Conservation (phyloP, 495 filamentous ascomycete genomes). For the Penicillium verhagenii region DNA sequence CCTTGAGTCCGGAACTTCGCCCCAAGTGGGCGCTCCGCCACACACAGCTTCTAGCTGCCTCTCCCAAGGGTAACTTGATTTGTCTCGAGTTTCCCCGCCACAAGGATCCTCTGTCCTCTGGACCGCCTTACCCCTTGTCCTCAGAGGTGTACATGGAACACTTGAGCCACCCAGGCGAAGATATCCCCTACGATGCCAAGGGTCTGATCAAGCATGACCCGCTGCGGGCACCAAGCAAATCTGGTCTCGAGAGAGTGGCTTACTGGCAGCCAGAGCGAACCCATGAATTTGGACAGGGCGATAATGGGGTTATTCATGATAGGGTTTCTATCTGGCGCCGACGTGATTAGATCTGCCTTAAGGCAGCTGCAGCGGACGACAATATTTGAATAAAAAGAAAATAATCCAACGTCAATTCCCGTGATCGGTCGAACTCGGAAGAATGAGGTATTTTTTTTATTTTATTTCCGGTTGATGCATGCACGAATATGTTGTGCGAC, state of each 20-base stretch:
- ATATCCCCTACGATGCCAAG: conserved; percentile 59
- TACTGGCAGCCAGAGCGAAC: conserved; percentile 68
- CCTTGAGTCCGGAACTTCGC: conserved; percentile 63
- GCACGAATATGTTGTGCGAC: not conserved
- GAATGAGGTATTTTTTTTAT: not conserved
- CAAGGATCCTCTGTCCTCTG: conserved; percentile 59
- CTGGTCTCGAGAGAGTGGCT: conserved; percentile 56
- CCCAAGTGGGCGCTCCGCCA: conserved; percentile 69
- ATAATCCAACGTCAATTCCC: not conserved
- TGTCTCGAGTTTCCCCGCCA: conserved; percentile 80
- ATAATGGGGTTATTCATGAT: conserved; percentile 35
- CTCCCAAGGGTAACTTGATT: conserved; percentile 58
- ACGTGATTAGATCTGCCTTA: conserved; percentile 21
- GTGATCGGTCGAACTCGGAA: not conserved
- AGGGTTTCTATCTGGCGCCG: conserved; percentile 40
- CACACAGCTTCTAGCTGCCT: conserved; percentile 58
- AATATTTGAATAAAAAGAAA: conserved; percentile 1
- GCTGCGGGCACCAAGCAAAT: conserved; percentile 37
- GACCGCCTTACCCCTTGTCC: conserved; percentile 68
- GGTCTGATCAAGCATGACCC: conserved; percentile 48
- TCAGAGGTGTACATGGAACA: conserved; percentile 65
- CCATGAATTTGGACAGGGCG: conserved; percentile 50
- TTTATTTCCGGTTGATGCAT: not conserved
- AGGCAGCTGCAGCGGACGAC: not conserved
- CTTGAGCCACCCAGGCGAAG: conserved; percentile 62